Evolutionary conservation across 1,139 yeast species (phyloP), one percentile per base, ranked within the genome.

Genomic region (Yarrowia galli): DNA sequence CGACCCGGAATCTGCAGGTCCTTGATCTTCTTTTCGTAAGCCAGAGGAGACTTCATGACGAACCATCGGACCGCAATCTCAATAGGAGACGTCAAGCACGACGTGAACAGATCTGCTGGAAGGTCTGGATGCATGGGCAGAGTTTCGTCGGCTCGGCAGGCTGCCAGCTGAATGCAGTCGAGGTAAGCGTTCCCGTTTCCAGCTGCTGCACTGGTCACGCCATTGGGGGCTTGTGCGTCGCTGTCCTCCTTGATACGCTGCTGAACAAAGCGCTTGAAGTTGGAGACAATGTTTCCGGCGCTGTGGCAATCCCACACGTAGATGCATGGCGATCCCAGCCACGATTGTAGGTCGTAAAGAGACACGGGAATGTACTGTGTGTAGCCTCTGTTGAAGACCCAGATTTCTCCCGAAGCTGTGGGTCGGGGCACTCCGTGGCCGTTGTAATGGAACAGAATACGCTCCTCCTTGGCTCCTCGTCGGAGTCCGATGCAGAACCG

Each of bases 401-500:
- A 95, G 25, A 95, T 92, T 75, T 95, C 99, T n/a, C 99, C 99
- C 67, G 93, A 87, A 36, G 92, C 87, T 0, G 99, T 96, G 0
- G 99, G 99, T 72, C 92, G 92, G 0, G 99, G 99, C 2, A 95
- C 99, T 20, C 99, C 99, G 75, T 95, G 99, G 4, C 99, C 99
- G 74, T 95, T 95, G 77, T 96, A 95, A 76, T 96, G 99, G 77
- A 95, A 95, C 67, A 95, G 78, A 13, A 93, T 89, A 68, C 99
- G 83, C 67, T 81, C 84, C 18, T 95, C 98, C 75, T 95, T 91
- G 5, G 98, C 97, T 69, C 91, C 90, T 69, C 98, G 83, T 73
- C 99, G 82, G 71, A 95, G 80, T 0, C 96, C 89, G 73, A 91
- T 90, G 76, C 98, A 93, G 74, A 95, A 91, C 70, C 98, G 82